Percentiles rank a stretch among this genome's conserved stretches.
phyloP scores from a whole-genome alignment of 2,329 filamentous ascomycete genomes.

The Ophiosphaerella korrae region DNA sequence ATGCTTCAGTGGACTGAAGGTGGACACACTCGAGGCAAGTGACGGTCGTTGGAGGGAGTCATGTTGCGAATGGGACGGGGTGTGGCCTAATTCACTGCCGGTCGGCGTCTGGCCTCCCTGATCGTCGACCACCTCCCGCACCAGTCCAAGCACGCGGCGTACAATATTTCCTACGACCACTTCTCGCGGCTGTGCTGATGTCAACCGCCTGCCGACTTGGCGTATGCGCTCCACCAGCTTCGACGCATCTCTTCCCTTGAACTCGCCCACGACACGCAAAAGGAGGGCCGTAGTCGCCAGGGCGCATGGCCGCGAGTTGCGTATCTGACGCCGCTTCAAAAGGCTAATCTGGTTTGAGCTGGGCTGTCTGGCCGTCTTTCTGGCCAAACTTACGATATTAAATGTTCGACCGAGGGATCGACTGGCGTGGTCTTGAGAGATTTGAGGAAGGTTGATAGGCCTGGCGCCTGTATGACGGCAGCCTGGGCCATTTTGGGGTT shows the following conservation, averaged over 20 bases:
- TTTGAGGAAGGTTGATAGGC: constrained; percentile 60
- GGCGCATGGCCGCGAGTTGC: constrained; percentile 84
- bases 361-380: background rate
- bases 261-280: constrained; percentile 81
- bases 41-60: constrained; percentile 45
- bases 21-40: constrained; percentile 51
- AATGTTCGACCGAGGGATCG: constrained; percentile 80
- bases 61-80: constrained; percentile 45
- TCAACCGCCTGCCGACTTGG: constrained; percentile 75
- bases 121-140: constrained; percentile 88
- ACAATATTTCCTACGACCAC: constrained; percentile 95
- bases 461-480: constrained; percentile 62
- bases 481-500: constrained; percentile 29
- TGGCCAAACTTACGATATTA: constrained; percentile 72
- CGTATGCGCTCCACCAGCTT: constrained; percentile 81
- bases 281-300: constrained; percentile 90
- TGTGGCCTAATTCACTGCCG: constrained; percentile 63
- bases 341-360: constrained; percentile 59
- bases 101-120: constrained; percentile 66
- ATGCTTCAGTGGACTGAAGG: constrained; percentile 55
- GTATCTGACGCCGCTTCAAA: constrained; percentile 88
- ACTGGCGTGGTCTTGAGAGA: constrained; percentile 72
- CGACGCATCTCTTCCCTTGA: constrained; percentile 76
- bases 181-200: constrained; percentile 84
- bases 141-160: constrained; percentile 83